Conservation (phyloP, 768 basidiomycete genomes). For the Xanthoconium stramineum region DNA sequence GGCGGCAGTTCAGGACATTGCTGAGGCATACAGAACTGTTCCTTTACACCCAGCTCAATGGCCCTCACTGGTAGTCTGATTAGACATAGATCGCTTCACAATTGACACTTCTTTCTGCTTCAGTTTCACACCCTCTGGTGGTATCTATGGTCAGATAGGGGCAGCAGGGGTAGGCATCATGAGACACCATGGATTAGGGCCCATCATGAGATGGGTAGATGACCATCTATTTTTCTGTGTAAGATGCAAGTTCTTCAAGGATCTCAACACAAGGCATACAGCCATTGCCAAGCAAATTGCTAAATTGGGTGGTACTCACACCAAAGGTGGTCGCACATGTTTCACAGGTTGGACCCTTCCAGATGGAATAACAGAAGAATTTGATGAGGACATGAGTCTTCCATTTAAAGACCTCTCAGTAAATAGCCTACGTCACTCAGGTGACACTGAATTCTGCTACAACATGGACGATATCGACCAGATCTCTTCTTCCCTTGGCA, state of each 20-base stretch:
- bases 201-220: not conserved
- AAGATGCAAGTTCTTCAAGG: fast-evolving
- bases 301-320: fast-evolving
- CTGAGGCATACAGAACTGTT: not conserved
- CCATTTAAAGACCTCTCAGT: too few relatives aligned
- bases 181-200: not conserved
- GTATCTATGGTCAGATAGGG: not conserved
- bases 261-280: not conserved
- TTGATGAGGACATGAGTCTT: too few relatives aligned
- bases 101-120: not conserved
- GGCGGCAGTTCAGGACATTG: not conserved
- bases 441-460: too few relatives aligned
- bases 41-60: not conserved
- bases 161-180: not conserved
- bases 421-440: too few relatives aligned
- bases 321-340: not conserved
- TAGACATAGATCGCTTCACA: not conserved
- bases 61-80: fast-evolving
- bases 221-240: not conserved
- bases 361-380: too few relatives aligned
- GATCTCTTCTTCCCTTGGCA: too few relatives aligned
- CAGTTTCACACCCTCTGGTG: not conserved
- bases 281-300: not conserved
- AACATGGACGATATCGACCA: too few relatives aligned
- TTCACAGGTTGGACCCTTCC: too few relatives aligned